Evolutionary conservation across 805 yeast genomes (phyloP), one percentile per base, ranked within the genome.

Genomic region (Candida schatavii): DNA sequence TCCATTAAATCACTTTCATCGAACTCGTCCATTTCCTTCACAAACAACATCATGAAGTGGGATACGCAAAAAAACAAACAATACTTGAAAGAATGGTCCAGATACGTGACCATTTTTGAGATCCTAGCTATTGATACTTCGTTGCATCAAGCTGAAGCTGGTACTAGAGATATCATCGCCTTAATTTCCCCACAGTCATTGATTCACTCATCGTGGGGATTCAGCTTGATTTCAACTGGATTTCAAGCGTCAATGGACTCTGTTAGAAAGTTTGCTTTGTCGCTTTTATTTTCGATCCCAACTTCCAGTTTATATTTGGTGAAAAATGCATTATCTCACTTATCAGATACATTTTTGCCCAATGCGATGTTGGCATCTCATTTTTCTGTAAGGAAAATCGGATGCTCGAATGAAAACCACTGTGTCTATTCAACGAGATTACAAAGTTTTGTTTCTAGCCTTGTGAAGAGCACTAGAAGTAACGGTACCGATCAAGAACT

Each of bases 51-150:
- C 17, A 71, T 83, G 55, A 37, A 43, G 2, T 83, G 83, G 83
- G 61, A 68, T n/a, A 40, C 44, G 1, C 29, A 51, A 1, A 45
- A 57, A 7, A 46, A 41, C 1, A 62, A 58, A 0, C 42, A 42
- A 15, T 66, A 70, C 32, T 52, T 76, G 15, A 65, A 62, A 4
- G 74, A 80, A 18, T 89, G 97, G 97, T 72, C 77, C 33, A 73
- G 86, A 44, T 89, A 72, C 52, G 70, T 80, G 21, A 86, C 96
- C 0, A 62, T 89, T 11, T 84, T 78, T 52, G 96, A 89, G 54
- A 85, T 89, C 36, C 64, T 87, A 21, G 93, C 88, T 1, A 74
- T 89, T 30, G 97, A 89, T 57, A 80, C 96, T 0, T 85, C 96
- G 0, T 63, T 87, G 51, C 89, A 90, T 51, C 97, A 90, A 60